Conservation (phyloP, 2,329 filamentous ascomycete genomes). For the Botryotinia narcissicola region DNA sequence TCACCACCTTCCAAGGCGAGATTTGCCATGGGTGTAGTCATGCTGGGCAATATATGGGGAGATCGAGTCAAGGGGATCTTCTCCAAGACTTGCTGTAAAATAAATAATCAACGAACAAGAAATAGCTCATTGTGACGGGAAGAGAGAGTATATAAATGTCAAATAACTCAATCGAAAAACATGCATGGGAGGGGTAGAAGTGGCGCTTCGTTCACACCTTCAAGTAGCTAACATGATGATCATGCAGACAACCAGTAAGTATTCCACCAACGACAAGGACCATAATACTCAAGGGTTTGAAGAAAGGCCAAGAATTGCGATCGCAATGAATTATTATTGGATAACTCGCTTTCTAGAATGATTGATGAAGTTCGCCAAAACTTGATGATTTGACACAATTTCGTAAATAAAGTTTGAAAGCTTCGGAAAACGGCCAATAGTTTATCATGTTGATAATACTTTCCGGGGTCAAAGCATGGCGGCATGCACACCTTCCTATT, state of each 20-base stretch:
- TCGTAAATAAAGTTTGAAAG: background rate
- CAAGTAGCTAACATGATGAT: conserved; percentile 5
- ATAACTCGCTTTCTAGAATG: background rate
- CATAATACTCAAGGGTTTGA: background rate
- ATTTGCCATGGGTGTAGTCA: conserved; percentile 24
- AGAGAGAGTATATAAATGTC: background rate
- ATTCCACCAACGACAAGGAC: background rate
- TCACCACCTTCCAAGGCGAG: conserved; percentile 33
- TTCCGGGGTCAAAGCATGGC: background rate
- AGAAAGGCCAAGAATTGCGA: background rate
- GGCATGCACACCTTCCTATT: conserved; percentile 11
- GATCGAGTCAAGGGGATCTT: background rate
- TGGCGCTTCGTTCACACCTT: background rate
- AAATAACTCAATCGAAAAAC: background rate
- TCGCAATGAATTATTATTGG: background rate
- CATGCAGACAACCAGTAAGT: background rate
- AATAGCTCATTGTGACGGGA: background rate
- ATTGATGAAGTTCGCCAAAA: background rate
- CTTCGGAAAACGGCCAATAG: background rate
- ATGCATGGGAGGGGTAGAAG: background rate
- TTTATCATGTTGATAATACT: background rate
- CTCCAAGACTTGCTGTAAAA: background rate
- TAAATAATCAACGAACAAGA: background rate
- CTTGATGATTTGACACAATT: background rate
- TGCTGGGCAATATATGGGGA: conserved; percentile 19